phyloP scores from a whole-genome alignment of 768 basidiomycete species.

The Pholiota molesta region DNA sequence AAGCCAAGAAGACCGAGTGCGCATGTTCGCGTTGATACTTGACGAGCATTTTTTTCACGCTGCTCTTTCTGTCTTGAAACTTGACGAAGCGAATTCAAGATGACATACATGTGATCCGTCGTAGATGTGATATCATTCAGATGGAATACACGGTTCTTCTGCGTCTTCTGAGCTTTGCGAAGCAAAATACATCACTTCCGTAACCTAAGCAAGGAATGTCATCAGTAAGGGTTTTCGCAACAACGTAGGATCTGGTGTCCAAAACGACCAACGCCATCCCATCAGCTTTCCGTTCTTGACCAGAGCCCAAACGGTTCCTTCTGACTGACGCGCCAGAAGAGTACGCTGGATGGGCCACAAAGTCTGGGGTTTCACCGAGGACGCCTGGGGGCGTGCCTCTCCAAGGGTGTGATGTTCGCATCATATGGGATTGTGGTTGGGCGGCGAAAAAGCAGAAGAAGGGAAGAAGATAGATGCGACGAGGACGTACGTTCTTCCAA shows the following conservation, averaged over 20 bases:
- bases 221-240: neutral
- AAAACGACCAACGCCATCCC: neutral
- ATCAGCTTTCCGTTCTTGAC: conserved; percentile 32
- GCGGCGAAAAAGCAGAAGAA: neutral
- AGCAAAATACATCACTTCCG: neutral
- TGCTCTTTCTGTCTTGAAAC: too few relatives aligned
- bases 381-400: conserved; percentile 10
- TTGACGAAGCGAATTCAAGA: too few relatives aligned
- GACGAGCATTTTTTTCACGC: neutral
- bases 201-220: neutral
- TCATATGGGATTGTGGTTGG: conserved; percentile 1
- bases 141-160: neutral
- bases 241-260: neutral
- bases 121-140: neutral
- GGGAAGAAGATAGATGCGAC: neutral
- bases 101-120: neutral
- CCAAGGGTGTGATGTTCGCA: conserved; percentile 17
- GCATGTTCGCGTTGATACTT: neutral
- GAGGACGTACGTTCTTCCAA: too few relatives aligned
- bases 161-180: neutral
- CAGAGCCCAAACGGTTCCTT: conserved; percentile 24
- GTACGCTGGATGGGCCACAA: conserved; percentile 21
- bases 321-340: conserved; percentile 12
- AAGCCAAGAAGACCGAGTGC: neutral
- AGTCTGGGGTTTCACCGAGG: conserved; percentile 27